Base-by-base conservation (phyloP, 257 asterid genomes). In the Primulina tabacum region DNA sequence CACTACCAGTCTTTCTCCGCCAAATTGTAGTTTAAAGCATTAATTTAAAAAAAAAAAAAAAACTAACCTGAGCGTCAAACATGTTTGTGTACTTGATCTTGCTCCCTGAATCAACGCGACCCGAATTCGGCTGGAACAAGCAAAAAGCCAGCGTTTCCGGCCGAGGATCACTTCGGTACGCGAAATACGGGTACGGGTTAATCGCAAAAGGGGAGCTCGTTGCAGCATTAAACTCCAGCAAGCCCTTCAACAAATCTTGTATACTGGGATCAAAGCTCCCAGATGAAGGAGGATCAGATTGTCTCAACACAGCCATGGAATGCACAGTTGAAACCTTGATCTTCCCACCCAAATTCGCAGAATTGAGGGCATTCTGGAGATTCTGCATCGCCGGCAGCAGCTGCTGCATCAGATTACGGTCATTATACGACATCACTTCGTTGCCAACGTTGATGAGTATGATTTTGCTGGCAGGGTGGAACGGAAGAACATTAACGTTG, bases 61-160 rank as follows among this genome's bases (percentile, higher is more conserved):
- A 47, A 38, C 77, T 74, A 74, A 88, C 94, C 90, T 89, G 94
- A 62, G 96, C 96, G 66, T 89, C 94, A 63, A 87, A 89, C 96
- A 89, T 87, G 85, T 82, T 89, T 7, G 87, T 85, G 60, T 89
- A 89, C 76, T 81, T 85, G 16, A 83, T 80, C 33, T 82, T 83
- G 53, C 86, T 60, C 17, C 85, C 85, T 6, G 88, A 72, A 65
- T 89, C 96, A 21, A 87, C 82, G 65, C 90, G 85, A 21, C 96
- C 94, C 24, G 88, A 18, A 58, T 89, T 89, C 3, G 89, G 90
- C 73, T 83, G 86, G 71, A 89, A 87, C 84, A 89, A 73, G 75
- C 92, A 85, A 77, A 87, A 89, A 0, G 90, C 92, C 52, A 89
- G 84, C 8, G 96, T 87, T 33, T 85, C 90, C 0, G 90, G 81